Base-by-base conservation (phyloP, 495 filamentous ascomycete species). In the Penicillium lagena region DNA sequence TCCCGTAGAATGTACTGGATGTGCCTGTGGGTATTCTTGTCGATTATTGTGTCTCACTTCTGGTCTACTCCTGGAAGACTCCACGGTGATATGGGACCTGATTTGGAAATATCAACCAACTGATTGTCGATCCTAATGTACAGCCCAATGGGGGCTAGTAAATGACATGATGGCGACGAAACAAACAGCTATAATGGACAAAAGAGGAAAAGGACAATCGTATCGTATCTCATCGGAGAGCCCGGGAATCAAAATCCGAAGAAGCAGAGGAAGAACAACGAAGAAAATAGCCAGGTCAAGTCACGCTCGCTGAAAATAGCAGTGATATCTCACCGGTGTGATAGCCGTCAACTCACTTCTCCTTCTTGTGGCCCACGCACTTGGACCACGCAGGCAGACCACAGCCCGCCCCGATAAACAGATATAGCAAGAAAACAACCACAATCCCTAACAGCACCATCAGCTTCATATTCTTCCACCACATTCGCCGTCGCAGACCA, bases 381-480 rank as follows among this genome's bases (percentile, higher is more conserved):
- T 58, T 72, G 22, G 64, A 64, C 75, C 75, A 79, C 11, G 63
- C 80, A 40, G 85, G 85, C 40, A 89, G 55, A 12, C 85, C 85
- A 71, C 85, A 89, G 5, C 83, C 84, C 64, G 85, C 79, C 0
- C 85, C 85, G 10, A 89, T 74, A 51, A 87, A 81, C 12, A 89
- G 59, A 62, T 89, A 89, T 5, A 97, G 53, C 68, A 99, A 78
- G 65, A 99, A 85, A 11, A 89, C 64, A 31, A 94, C 63, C 35
- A 97, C 93, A 38, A 96, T 54, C 2, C 74, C 79, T 53, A 99
- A 64, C 55, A 99, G 62, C 31, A 80, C 81, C 90, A 97, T 96
- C 58, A 90, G 52, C 67, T 94, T 93, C 13, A 91, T 77, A 70
- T 98, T 98, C 83, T 98, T 98, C 90, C 91, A 99, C 93, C 93